Conservation (phyloP, 768 basidiomycete genomes). For the Tubosaeta sp. region DNA sequence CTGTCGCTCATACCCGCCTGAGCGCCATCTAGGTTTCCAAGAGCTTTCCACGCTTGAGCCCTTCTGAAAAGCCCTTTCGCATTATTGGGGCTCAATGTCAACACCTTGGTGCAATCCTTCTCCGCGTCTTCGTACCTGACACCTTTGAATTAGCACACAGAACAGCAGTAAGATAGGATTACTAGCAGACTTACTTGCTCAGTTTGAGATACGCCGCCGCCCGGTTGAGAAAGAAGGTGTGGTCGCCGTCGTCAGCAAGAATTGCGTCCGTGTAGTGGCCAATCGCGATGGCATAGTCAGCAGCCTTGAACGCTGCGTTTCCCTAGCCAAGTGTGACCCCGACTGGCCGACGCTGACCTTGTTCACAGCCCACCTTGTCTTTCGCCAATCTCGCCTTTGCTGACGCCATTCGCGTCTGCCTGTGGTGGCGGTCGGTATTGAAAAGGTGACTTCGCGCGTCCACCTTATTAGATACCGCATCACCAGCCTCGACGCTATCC, state of each 20-base stretch:
- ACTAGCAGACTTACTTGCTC: slow-evolving; percentile 70
- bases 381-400: slow-evolving; percentile 32
- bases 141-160: neutral
- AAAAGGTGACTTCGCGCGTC: neutral
- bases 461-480: no score
- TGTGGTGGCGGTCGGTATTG: slow-evolving; percentile 3
- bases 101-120: slow-evolving; percentile 68
- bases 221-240: slow-evolving; percentile 82
- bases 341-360: neutral
- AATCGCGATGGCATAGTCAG: slow-evolving; percentile 72
- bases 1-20: slow-evolving; percentile 43
- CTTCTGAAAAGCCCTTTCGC: slow-evolving; percentile 80
- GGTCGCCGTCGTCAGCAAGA: slow-evolving; percentile 61
- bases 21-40: slow-evolving; percentile 56
- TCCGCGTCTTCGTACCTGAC: slow-evolving; percentile 74
- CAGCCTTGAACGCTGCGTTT: slow-evolving; percentile 79
- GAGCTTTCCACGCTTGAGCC: slow-evolving; percentile 61
- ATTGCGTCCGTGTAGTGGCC: slow-evolving; percentile 85
- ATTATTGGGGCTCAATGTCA: slow-evolving; percentile 53
- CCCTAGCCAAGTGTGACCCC: slow-evolving; percentile 48
- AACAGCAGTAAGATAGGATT: neutral
- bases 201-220: slow-evolving; percentile 92
- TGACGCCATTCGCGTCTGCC: slow-evolving; percentile 29
- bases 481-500: neutral
- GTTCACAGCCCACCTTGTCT: slow-evolving; percentile 22